A percentile compares a stretch with the other conserved stretches of the same genome.
phyloP scores from a whole-genome alignment of 2,329 filamentous ascomycete species.

The Ophiostoma triangulosporum region DNA sequence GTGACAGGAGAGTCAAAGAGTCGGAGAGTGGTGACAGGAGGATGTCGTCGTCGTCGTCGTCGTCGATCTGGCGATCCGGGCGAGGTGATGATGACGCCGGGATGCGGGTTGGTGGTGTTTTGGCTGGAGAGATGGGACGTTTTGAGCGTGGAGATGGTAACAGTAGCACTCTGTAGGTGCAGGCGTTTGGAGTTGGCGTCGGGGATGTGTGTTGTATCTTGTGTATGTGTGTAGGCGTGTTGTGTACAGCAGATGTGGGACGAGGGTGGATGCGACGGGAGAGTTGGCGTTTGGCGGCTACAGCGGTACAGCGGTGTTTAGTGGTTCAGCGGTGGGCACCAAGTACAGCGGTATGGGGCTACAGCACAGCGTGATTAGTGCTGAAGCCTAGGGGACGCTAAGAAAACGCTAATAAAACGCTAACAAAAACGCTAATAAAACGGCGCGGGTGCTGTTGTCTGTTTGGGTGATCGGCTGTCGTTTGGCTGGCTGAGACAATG shows the following conservation, averaged over 20 bases:
- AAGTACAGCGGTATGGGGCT: too few species aligned
- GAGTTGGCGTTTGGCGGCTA: too few species aligned
- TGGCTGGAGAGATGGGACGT: background rate
- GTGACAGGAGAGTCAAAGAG: background rate
- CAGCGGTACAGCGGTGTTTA: too few species aligned
- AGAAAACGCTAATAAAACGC: too few species aligned
- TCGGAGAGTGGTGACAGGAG: background rate
- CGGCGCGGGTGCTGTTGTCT: too few species aligned
- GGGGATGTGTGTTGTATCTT: background rate
- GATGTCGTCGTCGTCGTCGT: background rate
- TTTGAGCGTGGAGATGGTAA: background rate
- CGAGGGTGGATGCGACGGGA: too few species aligned
- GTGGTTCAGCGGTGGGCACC: too few species aligned
- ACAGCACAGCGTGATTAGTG: too few species aligned
- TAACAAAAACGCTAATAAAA: too few species aligned
- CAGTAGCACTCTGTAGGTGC: background rate
- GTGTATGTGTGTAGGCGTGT: background rate
- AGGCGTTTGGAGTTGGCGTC: background rate
- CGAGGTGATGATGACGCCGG: slow-evolving; percentile 2
- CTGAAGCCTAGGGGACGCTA: too few species aligned
- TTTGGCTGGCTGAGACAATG: too few species aligned
- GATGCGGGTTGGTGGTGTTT: slow-evolving; percentile 1
- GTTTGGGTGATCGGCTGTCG: too few species aligned
- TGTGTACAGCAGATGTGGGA: background rate
- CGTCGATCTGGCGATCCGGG: background rate